Evolutionary conservation across 768 basidiomycete species (phyloP).

Genomic region (Tremella yokohamensis): DNA sequence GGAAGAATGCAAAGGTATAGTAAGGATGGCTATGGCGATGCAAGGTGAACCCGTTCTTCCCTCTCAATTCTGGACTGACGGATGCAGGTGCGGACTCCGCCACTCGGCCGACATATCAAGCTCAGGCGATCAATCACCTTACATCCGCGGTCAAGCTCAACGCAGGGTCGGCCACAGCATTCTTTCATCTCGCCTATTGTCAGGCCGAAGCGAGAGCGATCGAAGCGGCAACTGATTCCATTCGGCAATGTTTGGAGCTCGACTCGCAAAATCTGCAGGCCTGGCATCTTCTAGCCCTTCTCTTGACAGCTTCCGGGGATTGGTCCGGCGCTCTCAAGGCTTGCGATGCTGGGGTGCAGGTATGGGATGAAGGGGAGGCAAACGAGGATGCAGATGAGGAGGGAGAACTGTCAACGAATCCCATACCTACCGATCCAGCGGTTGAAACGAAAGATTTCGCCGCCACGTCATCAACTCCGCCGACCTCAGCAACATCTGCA

Average conservation of each 20-base stretch:
- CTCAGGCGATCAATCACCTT: constrained; percentile 58
- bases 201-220: constrained; percentile 67
- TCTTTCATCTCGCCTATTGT: constrained; percentile 78
- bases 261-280: constrained; percentile 63
- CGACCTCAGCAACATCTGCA: not conserved
- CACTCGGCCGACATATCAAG: constrained; percentile 61
- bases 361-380: constrained; percentile 56
- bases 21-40: constrained; percentile 64
- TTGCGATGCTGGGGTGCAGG: constrained; percentile 71
- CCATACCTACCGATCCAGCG: constrained; percentile 9
- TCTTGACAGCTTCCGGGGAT: constrained; percentile 73
- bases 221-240: constrained; percentile 63
- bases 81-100: constrained; percentile 63
- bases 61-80: not conserved
- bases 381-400: constrained; percentile 12
- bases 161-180: constrained; percentile 51
- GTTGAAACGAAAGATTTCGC: constrained; percentile 37
- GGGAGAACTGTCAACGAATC: not conserved
- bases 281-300: constrained; percentile 85
- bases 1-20: constrained; percentile 59
- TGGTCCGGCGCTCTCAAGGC: constrained; percentile 74
- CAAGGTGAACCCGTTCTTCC: constrained; percentile 57
- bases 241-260: constrained; percentile 69
- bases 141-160: constrained; percentile 40
- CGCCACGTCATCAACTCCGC: not conserved